These are phyloP conservation scores for Pseudogymnoascus sp. DNA, from an alignment of 2,329 filamentous ascomycete genomes.

Conservation along the genomic window DNA sequence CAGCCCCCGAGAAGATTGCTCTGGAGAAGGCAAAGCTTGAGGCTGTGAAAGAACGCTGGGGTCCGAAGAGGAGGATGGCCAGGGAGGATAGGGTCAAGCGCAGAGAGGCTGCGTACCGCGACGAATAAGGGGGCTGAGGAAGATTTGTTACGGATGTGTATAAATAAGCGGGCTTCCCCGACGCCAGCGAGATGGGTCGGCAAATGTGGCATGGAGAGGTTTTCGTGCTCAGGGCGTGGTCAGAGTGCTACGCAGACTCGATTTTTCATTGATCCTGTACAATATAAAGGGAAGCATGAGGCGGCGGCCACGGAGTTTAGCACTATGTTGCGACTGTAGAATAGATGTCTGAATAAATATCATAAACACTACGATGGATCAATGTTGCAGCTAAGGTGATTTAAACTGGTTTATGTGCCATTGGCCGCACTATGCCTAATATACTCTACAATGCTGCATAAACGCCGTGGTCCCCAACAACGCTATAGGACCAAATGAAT, in stretches of 20 bases:
- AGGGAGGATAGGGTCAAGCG: constrained; percentile 48
- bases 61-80: constrained; percentile 46
- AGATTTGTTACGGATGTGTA: constrained; percentile 9
- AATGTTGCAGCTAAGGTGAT: neutral
- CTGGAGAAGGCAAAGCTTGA: constrained; percentile 40
- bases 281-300: constrained; percentile 10
- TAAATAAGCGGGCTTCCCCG: constrained; percentile 1
- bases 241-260: constrained; percentile 1
- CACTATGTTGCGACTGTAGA: constrained; percentile 10
- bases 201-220: neutral
- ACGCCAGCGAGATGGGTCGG: neutral
- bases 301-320: constrained; percentile 9
- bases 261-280: constrained; percentile 8
- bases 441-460: neutral
- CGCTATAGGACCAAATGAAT: neutral
- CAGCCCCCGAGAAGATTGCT: constrained; percentile 41
- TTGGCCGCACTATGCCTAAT: neutral
- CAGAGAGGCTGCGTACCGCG: constrained; percentile 24
- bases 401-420: neutral
- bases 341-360: constrained; percentile 10
- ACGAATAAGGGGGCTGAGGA: constrained; percentile 11
- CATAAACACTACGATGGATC: constrained; percentile 1
- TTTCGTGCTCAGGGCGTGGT: constrained; percentile 6
- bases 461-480: neutral
- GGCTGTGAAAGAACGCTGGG: constrained; percentile 48